Base-by-base conservation (phyloP, 2,329 filamentous ascomycete genomes). In the Aureobasidium mangrovei region DNA sequence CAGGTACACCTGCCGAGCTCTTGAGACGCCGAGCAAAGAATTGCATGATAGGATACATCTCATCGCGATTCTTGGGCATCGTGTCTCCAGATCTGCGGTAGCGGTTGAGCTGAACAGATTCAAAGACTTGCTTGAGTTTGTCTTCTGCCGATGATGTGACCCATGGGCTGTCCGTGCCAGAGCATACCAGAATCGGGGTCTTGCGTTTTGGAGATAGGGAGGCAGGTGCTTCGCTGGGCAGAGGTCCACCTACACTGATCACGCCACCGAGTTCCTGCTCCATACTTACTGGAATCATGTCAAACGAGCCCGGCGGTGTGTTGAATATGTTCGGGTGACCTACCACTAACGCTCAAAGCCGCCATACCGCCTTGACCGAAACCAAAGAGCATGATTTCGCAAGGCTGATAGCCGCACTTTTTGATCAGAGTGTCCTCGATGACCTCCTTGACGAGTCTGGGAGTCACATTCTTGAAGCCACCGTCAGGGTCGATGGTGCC, bases 21-120 rank as follows among this genome's bases (percentile, higher is more conserved):
- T 71, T 64, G 61, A 93, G 68, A 63, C 84, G 77, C 48, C 84
- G 78, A 0, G 84, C 84, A 62, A 90, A 79, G 67, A 84, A 96
- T 64, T 85, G 81, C 89, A 96, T 96, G 57, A 96, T 79, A 0
- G 91, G 90, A 63, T 91, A 65, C 78, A 94, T 91, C 75, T 97
- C 91, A 8, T 94, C 89, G 52, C 85, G 77, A 65, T 78, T 85
- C 43, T 76, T 74, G n/a, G 90, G 89, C 91, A 96, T 95, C 1
- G 78, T 79, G 68, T 95, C 88, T 4, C 84, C 86, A 2, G 68
- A 69, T 64, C 84, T 81, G 63, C 77, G 79, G 82, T 87, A 93
- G 63, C 80, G 80, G 54, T 82, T 82, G 59, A 84, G 76, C 67
- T 82, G 77, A 26, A 88, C 82, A 62, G 82, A 76, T 59, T 67